Evolutionary conservation across 2,329 filamentous ascomycete species (phyloP), one percentile per base, ranked within the genome.

Genomic region (Hysterium pulicare): DNA sequence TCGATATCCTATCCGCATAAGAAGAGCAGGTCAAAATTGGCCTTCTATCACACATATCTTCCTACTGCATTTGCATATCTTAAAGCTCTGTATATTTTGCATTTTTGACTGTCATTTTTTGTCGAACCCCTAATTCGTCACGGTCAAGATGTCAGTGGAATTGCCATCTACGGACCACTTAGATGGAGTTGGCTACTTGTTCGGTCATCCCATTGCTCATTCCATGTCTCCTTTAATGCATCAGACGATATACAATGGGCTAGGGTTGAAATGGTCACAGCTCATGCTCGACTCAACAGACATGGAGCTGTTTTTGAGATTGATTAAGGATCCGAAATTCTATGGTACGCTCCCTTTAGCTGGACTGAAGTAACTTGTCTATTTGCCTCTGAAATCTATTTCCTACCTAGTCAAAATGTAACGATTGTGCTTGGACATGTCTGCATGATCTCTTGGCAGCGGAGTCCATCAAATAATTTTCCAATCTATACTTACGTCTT

Each of bases 301-400:
- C 44, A 71, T 73, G 54, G 49, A 52, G 3, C 59, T 69, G 11
- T 74, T 74, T 47, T 59, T 74, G 4, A 40, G 58, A 8, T 67
- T 84, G 6, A 72, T 79, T 24, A 71, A 73, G 45, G 68, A 82
- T 49, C 75, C 78, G 13, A 70, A 75, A 50, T 85, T 82, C 62
- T 84, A 82, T 57, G 83, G 82, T 77, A 20, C 15, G 37, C 28
- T 9, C 32, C n/a, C n/a, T n/a, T n/a, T n/a, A n/a, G n/a, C n/a
- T n/a, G n/a, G n/a, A n/a, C n/a, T n/a, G n/a, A 67, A 32, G 69
- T 49, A 7, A 38, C 35, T 9, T 38, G 11, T 20, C 24, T 8
- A 13, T n/a, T 40, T 24, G 24, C 16, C n/a, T n/a, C n/a, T n/a
- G n/a, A n/a, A n/a, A n/a, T n/a, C n/a, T n/a, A n/a, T n/a, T n/a